Conservation (phyloP, 371 early-diverging fungal species). For the Rhizomucor pusillus region DNA sequence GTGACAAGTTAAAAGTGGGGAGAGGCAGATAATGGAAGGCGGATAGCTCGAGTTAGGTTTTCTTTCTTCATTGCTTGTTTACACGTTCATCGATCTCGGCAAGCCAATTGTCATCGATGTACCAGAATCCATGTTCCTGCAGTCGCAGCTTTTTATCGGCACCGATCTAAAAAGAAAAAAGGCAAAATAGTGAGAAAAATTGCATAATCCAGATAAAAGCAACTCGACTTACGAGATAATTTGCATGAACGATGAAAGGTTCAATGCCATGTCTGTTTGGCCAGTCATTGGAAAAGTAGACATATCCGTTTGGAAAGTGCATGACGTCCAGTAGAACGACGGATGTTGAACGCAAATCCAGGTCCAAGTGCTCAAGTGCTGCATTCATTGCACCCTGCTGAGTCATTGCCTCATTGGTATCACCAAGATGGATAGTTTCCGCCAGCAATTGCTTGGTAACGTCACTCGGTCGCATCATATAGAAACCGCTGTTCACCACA, state of each 20-base stretch:
- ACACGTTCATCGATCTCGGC: constrained; percentile 7
- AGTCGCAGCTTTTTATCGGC: constrained; percentile 43
- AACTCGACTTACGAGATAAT: constrained; percentile 18
- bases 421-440: constrained; percentile 24
- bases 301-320: constrained; percentile 28
- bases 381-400: constrained; percentile 33
- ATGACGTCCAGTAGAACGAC: constrained; percentile 26
- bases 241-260: constrained; percentile 28
- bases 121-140: constrained; percentile 23
- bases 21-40: no score
- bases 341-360: constrained; percentile 19
- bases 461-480: constrained; percentile 25
- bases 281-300: constrained; percentile 22
- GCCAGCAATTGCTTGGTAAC: constrained; percentile 23
- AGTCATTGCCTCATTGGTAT: constrained; percentile 16
- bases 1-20: no score
- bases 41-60: no score
- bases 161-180: constrained; percentile 34
- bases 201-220: no score
- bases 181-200: no score
- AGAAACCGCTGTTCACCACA: constrained; percentile 29
- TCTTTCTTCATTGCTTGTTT: no score
- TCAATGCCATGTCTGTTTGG: constrained; percentile 19
- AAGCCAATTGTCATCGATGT: constrained; percentile 26
- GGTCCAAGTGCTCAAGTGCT: constrained; percentile 20